phyloP scores from a whole-genome alignment of 2,329 filamentous ascomycete species.

The Penicillium psychrosexuale region DNA sequence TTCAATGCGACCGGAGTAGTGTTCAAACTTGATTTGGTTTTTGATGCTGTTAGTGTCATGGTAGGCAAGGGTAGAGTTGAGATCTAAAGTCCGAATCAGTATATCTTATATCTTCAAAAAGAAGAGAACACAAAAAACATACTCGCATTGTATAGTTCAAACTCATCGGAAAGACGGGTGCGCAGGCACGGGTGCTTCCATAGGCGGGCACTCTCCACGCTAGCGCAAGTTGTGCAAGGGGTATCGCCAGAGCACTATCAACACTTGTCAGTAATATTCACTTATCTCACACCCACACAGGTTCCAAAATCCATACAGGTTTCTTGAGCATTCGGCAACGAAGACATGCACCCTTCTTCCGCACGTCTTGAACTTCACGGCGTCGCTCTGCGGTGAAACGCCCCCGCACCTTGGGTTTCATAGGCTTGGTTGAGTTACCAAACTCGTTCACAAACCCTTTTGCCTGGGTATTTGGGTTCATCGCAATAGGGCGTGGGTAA shows the following conservation, averaged over 20 bases:
- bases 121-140: constrained; percentile 14
- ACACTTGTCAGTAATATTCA: constrained; percentile 6
- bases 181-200: constrained; percentile 61
- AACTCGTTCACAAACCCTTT: constrained; percentile 43
- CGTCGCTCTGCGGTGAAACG: constrained; percentile 57
- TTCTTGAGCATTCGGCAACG: constrained; percentile 65
- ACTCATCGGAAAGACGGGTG: constrained; percentile 57
- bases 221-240: constrained; percentile 57
- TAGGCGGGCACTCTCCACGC: constrained; percentile 58
- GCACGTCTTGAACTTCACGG: constrained; percentile 58
- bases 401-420: constrained; percentile 51
- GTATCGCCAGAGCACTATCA: constrained; percentile 56
- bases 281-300: neutral
- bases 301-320: constrained; percentile 38
- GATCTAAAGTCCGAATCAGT: constrained; percentile 30
- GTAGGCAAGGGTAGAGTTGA: constrained; percentile 54
- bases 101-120: neutral
- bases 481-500: constrained; percentile 43
- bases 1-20: constrained; percentile 53
- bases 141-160: constrained; percentile 56
- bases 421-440: constrained; percentile 40
- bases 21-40: constrained; percentile 48
- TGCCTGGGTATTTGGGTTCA: constrained; percentile 40
- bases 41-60: constrained; percentile 51
- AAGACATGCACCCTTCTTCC: constrained; percentile 60